Evolutionary conservation across 2,329 filamentous ascomycete genomes (phyloP).

Genomic region (Epichloe elymi): DNA sequence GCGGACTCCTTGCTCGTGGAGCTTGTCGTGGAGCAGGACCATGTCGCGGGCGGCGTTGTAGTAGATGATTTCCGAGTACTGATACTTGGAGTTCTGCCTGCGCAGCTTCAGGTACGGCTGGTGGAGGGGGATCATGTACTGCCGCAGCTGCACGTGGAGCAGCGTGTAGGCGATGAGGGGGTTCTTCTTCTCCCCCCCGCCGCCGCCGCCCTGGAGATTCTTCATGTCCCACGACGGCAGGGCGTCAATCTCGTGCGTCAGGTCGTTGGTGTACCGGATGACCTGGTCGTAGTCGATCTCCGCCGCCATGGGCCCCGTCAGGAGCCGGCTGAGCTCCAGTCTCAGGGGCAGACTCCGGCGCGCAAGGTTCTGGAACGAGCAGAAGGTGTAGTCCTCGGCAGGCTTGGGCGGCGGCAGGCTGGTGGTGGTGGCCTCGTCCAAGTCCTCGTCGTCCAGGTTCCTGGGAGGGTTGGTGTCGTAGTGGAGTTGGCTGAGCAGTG

Average conservation of each 20-base stretch:
- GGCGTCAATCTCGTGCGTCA: conserved; percentile 47
- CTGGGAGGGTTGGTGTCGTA: conserved; percentile 41
- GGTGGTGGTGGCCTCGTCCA: conserved; percentile 38
- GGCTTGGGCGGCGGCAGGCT: conserved; percentile 38
- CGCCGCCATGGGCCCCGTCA: conserved; percentile 36
- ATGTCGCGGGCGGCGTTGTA: conserved; percentile 50
- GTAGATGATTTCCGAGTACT: conserved; percentile 50
- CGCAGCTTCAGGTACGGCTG: conserved; percentile 47
- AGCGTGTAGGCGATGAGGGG: conserved; percentile 44
- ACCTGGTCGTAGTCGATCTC: conserved; percentile 49
- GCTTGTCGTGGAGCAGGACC: conserved; percentile 46
- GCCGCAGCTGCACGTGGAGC: conserved; percentile 45
- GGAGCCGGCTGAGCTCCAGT: conserved; percentile 41
- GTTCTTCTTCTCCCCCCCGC: conserved; percentile 31
- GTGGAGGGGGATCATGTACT: conserved; percentile 49
- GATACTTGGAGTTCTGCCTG: conserved; percentile 46
- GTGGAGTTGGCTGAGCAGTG: conserved; percentile 42
- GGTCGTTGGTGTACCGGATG: conserved; percentile 46
- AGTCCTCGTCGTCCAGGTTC: conserved; percentile 45
- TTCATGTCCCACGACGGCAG: conserved; percentile 41
- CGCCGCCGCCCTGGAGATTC: conserved; percentile 18
- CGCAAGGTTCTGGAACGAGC: conserved; percentile 44
- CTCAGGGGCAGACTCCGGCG: conserved; percentile 42
- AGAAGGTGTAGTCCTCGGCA: conserved; percentile 40
- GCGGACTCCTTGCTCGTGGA: conserved; percentile 44